These are phyloP conservation scores for Ustilago tritici DNA, from an alignment of 1,284 basidiomycete species.

Conservation along the genomic window DNA sequence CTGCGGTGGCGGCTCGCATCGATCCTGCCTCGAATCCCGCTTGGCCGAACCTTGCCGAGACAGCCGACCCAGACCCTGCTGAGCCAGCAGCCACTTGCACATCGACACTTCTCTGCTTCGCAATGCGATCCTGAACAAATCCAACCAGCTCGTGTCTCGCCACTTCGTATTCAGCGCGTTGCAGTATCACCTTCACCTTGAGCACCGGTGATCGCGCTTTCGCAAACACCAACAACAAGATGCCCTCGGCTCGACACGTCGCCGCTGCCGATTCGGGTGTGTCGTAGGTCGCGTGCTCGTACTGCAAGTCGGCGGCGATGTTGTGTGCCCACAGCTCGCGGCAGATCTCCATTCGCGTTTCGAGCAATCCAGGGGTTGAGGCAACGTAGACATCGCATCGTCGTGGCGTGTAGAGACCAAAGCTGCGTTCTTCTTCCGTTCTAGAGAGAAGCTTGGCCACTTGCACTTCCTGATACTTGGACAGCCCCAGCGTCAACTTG, in stretches of 20 bases:
- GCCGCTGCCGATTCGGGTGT: conserved; percentile 60
- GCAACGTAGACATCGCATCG: conserved; percentile 81
- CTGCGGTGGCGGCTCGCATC: conserved; percentile 24
- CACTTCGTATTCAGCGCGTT: conserved; percentile 63
- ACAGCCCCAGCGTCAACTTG: conserved; percentile 80
- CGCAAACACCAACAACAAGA: conserved; percentile 62
- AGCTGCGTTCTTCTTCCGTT: conserved; percentile 80
- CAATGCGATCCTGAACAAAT: conserved; percentile 59
- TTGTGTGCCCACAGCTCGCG: conserved; percentile 82
- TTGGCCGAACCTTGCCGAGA: conserved; percentile 13
- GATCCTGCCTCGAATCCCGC: conserved; percentile 22
- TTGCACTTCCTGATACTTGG: conserved; percentile 76
- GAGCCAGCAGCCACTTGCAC: conserved; percentile 40
- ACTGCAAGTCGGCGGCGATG: conserved; percentile 88
- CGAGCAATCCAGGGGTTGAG: conserved; percentile 80
- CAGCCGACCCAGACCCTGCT: conserved; percentile 9
- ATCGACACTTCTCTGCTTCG: conserved; percentile 57
- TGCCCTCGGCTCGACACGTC: conserved; percentile 67
- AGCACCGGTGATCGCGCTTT: conserved; percentile 57
- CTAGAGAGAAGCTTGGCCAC: conserved; percentile 77
- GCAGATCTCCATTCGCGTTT: conserved; percentile 82
- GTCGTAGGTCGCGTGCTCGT: conserved; percentile 71
- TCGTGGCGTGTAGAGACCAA: conserved; percentile 86
- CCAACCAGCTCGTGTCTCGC: conserved; percentile 54
- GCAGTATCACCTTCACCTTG: conserved; percentile 63